Base-by-base conservation (phyloP, 2,329 filamentous ascomycete genomes). In the Berkeleyomyces basicola region DNA sequence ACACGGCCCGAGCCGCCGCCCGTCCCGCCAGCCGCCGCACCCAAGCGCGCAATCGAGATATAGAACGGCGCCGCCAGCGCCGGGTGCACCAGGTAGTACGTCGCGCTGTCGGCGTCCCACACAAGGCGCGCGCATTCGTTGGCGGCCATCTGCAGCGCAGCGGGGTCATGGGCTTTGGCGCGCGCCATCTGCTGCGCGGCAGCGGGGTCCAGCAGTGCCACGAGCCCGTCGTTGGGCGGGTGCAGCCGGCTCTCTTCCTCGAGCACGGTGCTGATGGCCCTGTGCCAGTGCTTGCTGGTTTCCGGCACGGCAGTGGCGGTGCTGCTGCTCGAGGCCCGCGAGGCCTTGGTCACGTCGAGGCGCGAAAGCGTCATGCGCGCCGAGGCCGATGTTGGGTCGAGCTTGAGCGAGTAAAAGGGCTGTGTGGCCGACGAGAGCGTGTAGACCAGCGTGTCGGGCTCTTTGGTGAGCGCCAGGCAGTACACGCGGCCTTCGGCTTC, bases 71-170 rank as follows among this genome's bases (percentile, higher is more conserved):
- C 79, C n/a, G 80, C 79, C 16, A 85, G 75, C 0, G 82, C 79
- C 1, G 82, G 82, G 69, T 85, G 83, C 37, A 80, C 81, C n/a
- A 86, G 75, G 70, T 82, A 86, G 70, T 84, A 79, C 67, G 74
- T 79, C 4, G 73, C 71, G 63, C 75, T 78, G 68, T 86, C 83
- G 39, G 81, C 79, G 68, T 86, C 83, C 81, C 85, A 90, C n/a
- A 87, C 82, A 1, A 91, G 79, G 2, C 84, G 79, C 33, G 83
- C 87, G 67, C 82, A 84, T 72, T 90, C 86, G 40, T 80, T 78
- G 70, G 87, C 82, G 0, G 86, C 86, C 42, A 84, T 80, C 64
- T 78, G 77, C 3, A 84, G 77, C 7, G 85, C 79, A 0, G 79
- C 75, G 1, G 79, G 76, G 33, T 61, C 63, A 67, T 67, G 63